phyloP scores from a whole-genome alignment of 2,329 filamentous ascomycete genomes.

The Stagonosporopsis tanaceti region DNA sequence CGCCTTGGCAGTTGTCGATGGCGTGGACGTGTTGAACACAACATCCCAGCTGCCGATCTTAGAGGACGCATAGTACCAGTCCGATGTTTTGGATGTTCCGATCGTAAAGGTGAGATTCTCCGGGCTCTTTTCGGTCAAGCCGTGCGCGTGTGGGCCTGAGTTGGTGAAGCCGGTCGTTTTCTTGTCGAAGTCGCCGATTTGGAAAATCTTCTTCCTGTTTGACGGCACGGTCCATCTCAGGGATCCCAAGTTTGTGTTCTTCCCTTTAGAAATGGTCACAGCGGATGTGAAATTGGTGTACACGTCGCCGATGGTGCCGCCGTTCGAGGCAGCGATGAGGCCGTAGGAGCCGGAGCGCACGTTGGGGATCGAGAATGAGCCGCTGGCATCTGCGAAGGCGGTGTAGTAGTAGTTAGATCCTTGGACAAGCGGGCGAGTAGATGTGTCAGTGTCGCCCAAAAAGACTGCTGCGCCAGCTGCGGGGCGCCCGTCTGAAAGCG shows the following conservation, averaged over 20 bases:
- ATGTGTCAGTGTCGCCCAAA: constrained; percentile 54
- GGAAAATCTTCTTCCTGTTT: constrained; percentile 51
- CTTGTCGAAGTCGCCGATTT: constrained; percentile 56
- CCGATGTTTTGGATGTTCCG: constrained; percentile 39
- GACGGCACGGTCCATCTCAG: constrained; percentile 50
- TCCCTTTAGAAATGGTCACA: constrained; percentile 42
- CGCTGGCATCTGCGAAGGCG: constrained; percentile 50
- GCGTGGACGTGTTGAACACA: constrained; percentile 35
- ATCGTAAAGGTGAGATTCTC: constrained; percentile 53
- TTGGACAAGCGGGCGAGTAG: constrained; percentile 53
- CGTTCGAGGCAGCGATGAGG: constrained; percentile 57
- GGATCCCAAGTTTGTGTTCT: constrained; percentile 42
- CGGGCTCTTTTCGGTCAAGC: constrained; percentile 51
- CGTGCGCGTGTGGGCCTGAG: constrained; percentile 54
- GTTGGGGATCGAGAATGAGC: constrained; percentile 51
- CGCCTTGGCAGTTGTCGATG: constrained; percentile 33
- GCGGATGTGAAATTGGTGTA: constrained; percentile 52
- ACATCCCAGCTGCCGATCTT: constrained; percentile 31
- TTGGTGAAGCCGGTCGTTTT: constrained; percentile 53
- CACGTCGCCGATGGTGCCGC: constrained; percentile 53
- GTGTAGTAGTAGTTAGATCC: constrained; percentile 58
- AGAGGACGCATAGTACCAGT: constrained; percentile 58
- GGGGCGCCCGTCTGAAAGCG: constrained; percentile 55
- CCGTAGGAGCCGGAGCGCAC: constrained; percentile 55
- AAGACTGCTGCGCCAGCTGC: constrained; percentile 57